Evolutionary conservation across 192 early-diverging fungal genomes (phyloP).

Genomic region (Gigaspora rosea): DNA sequence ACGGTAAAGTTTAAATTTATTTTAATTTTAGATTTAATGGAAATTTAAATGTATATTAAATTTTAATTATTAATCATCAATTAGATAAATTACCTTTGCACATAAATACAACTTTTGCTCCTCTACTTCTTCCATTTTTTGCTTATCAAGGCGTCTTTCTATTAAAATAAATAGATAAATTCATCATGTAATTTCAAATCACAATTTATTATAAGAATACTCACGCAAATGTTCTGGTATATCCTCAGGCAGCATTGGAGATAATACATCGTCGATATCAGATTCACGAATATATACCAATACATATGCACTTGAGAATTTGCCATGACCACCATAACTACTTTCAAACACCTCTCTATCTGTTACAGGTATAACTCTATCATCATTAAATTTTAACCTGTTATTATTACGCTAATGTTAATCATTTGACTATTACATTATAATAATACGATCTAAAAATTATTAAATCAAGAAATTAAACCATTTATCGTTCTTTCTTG

Average conservation of each 20-base stretch:
- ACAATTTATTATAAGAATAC: background rate
- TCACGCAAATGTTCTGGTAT: constrained; percentile 80
- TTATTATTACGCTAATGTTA: no score
- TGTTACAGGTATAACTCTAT: constrained; percentile 81
- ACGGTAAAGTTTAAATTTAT: background rate
- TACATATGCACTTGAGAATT: constrained; percentile 99
- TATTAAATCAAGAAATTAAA: background rate
- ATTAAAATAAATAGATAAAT: background rate
- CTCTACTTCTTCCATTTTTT: constrained; percentile 64
- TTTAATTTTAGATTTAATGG: background rate
- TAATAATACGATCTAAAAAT: no score
- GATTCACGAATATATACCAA: constrained; percentile 92
- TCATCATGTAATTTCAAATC: background rate
- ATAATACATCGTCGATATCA: constrained; percentile 70
- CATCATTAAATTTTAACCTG: constrained; percentile 91
- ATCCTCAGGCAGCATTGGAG: constrained; percentile 63
- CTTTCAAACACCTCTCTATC: constrained; percentile 88
- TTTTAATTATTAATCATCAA: background rate
- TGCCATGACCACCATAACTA: constrained; percentile 87
- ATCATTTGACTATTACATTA: no score
- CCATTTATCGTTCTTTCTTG: constrained; percentile 79
- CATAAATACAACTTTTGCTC: constrained; percentile 70
- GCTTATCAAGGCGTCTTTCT: constrained; percentile 63
- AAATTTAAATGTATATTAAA: no score
- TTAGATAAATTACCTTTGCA: constrained; percentile 48